These are phyloP conservation scores for Starmerella powellii DNA, from an alignment of 805 yeast genomes.

Conservation along the genomic window DNA sequence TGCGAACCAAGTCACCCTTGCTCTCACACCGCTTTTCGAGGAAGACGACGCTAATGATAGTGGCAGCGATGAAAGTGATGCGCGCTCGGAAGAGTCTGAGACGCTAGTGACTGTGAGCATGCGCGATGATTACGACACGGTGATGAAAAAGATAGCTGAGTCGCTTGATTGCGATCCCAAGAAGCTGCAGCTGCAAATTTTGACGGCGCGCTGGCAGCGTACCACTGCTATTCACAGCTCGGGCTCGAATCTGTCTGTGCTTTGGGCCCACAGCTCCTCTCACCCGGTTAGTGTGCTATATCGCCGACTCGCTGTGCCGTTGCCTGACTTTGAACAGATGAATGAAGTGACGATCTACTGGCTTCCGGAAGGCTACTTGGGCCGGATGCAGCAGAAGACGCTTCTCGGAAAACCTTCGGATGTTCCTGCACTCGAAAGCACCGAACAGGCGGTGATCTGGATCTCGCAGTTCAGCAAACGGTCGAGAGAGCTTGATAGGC, in stretches of 20 bases:
- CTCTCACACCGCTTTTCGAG: constrained; percentile 10
- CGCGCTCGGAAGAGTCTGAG: background rate
- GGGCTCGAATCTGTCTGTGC: constrained; percentile 12
- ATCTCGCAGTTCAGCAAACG: constrained; percentile 1
- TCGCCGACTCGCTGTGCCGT: constrained; percentile 62
- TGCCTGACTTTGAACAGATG: constrained; percentile 68
- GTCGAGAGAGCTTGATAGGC: constrained; percentile 3
- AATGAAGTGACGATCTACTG: constrained; percentile 53
- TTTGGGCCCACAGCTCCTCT: constrained; percentile 9
- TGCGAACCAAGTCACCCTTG: constrained; percentile 23
- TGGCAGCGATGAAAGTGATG: constrained; percentile 4
- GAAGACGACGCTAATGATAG: constrained; percentile 18
- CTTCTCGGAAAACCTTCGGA: constrained; percentile 49
- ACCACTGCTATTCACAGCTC: background rate
- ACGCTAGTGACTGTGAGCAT: constrained; percentile 54
- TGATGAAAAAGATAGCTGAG: constrained; percentile 51
- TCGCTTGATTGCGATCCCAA: constrained; percentile 47
- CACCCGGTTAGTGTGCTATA: constrained; percentile 40
- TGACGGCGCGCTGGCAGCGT: constrained; percentile 2
- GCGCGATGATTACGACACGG: constrained; percentile 42
- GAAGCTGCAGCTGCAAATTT: constrained; percentile 43
- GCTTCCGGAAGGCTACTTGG: constrained; percentile 49
- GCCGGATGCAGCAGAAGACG: constrained; percentile 40
- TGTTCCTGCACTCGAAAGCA: background rate
- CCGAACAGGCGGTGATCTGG: constrained; percentile 14